Conservation (phyloP, 2,329 filamentous ascomycete species). For the Graphilbum fragrans region DNA sequence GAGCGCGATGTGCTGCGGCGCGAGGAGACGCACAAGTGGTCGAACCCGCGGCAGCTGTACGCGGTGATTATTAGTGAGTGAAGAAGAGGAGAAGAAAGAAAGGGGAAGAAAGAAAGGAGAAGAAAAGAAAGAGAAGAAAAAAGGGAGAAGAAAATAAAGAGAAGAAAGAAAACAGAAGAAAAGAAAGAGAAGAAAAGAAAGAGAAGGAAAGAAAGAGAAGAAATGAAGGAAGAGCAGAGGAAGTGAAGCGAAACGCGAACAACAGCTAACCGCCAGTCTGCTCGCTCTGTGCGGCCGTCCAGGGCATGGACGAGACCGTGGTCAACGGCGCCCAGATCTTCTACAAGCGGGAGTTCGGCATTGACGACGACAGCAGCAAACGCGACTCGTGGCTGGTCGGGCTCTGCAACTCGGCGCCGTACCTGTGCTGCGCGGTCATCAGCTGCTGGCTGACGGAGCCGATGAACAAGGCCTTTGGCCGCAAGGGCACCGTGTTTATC, state of each 20-base stretch:
- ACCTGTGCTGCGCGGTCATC: background rate
- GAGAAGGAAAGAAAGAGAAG: background rate
- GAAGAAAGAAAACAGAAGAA: background rate
- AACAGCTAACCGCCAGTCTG: no score
- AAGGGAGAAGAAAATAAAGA: background rate
- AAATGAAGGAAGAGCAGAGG: background rate
- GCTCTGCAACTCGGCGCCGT: background rate
- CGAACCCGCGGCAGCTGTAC: slow-evolving; percentile 53
- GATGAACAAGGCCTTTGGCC: slow-evolving; percentile 25
- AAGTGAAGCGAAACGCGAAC: no score
- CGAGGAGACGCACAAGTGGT: slow-evolving; percentile 57
- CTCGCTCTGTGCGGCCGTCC: slow-evolving; percentile 26
- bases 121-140: background rate
- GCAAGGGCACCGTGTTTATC: slow-evolving; percentile 40
- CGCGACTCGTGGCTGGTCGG: slow-evolving; percentile 4
- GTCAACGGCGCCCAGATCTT: slow-evolving; percentile 35
- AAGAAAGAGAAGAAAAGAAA: background rate
- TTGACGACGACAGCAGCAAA: slow-evolving; percentile 19
- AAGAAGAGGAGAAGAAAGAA: no score
- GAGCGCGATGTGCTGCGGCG: slow-evolving; percentile 45
- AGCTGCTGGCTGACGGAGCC: slow-evolving; percentile 26
- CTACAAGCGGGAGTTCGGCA: slow-evolving; percentile 31
- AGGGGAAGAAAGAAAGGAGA: background rate
- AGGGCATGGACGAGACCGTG: slow-evolving; percentile 20
- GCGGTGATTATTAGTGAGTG: slow-evolving; percentile 45